Conservation (phyloP, 805 yeast species). For the Nadsonia fulvescens region DNA sequence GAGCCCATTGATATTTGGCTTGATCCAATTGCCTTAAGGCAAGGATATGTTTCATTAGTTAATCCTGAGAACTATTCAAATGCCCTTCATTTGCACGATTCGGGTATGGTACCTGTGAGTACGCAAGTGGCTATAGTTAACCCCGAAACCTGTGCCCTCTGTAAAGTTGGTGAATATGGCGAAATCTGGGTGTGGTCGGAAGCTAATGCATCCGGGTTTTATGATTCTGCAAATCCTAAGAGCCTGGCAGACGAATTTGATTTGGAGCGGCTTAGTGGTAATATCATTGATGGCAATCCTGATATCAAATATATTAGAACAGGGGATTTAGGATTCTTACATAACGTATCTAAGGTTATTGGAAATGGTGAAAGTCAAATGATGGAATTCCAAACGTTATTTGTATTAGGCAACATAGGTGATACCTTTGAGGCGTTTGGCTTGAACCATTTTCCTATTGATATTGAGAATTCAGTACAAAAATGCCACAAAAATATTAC, state of each 20-base stretch:
- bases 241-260: slow-evolving; percentile 35
- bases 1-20: slow-evolving; percentile 78
- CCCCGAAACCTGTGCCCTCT: slow-evolving; percentile 69
- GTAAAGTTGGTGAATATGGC: slow-evolving; percentile 83
- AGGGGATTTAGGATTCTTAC: slow-evolving; percentile 88
- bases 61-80: slow-evolving; percentile 52
- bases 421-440: slow-evolving; percentile 88
- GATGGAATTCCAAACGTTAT: slow-evolving; percentile 54
- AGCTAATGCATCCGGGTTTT: slow-evolving; percentile 51
- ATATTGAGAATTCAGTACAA: slow-evolving; percentile 57
- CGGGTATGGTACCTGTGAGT: slow-evolving; percentile 91
- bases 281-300: slow-evolving; percentile 26
- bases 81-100: slow-evolving; percentile 71
- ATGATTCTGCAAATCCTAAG: slow-evolving; percentile 26
- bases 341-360: slow-evolving; percentile 36
- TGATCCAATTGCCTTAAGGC: slow-evolving; percentile 78
- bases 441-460: slow-evolving; percentile 74
- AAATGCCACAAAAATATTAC: slow-evolving; percentile 27
- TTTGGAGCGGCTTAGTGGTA: slow-evolving; percentile 41
- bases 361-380: slow-evolving; percentile 20
- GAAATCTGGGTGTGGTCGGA: slow-evolving; percentile 94
- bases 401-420: slow-evolving; percentile 65
- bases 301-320: slow-evolving; percentile 64
- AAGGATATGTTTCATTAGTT: slow-evolving; percentile 67
- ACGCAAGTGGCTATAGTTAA: slow-evolving; percentile 89